These are phyloP conservation scores for Cladosporium austrohemisphaericum DNA, from an alignment of 2,329 filamentous ascomycete genomes.

Conservation along the genomic window DNA sequence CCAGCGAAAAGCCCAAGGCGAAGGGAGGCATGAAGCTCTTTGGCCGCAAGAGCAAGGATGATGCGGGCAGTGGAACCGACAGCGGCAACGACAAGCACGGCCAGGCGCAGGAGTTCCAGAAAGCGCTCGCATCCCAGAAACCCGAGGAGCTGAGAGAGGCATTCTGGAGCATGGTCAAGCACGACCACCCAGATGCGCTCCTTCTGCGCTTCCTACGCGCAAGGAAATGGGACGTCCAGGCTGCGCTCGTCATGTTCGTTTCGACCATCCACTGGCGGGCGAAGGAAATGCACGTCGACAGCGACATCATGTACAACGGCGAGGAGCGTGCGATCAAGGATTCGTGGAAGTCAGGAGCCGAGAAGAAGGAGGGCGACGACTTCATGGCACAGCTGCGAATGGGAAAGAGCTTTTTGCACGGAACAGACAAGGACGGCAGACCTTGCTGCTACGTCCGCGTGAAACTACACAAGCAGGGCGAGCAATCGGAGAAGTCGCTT, in stretches of 20 bases:
- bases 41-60: slow-evolving; percentile 17
- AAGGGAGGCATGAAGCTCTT: slow-evolving; percentile 22
- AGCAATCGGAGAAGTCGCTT: slow-evolving; percentile 75
- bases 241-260: slow-evolving; percentile 88
- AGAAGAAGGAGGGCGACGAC: slow-evolving; percentile 68
- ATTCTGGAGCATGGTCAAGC: slow-evolving; percentile 93
- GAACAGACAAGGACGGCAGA: slow-evolving; percentile 74
- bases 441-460: slow-evolving; percentile 85
- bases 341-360: slow-evolving; percentile 55
- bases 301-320: slow-evolving; percentile 75
- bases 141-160: slow-evolving; percentile 75
- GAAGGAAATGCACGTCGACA: slow-evolving; percentile 80
- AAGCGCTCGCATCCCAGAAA: slow-evolving; percentile 70
- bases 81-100: slow-evolving; percentile 83
- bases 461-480: slow-evolving; percentile 73
- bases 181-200: slow-evolving; percentile 86
- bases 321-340: slow-evolving; percentile 64
- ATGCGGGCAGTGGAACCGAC: slow-evolving; percentile 39
- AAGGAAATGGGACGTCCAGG: slow-evolving; percentile 94
- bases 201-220: slow-evolving; percentile 79
- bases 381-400: slow-evolving; percentile 80
- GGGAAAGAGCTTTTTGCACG: slow-evolving; percentile 92
- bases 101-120: slow-evolving; percentile 78
- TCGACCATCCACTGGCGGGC: slow-evolving; percentile 91
- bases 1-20: slow-evolving; percentile 56